These are phyloP conservation scores for Melastoma candidum DNA, from an alignment of 441 rosid species.

Conservation along the genomic window DNA sequence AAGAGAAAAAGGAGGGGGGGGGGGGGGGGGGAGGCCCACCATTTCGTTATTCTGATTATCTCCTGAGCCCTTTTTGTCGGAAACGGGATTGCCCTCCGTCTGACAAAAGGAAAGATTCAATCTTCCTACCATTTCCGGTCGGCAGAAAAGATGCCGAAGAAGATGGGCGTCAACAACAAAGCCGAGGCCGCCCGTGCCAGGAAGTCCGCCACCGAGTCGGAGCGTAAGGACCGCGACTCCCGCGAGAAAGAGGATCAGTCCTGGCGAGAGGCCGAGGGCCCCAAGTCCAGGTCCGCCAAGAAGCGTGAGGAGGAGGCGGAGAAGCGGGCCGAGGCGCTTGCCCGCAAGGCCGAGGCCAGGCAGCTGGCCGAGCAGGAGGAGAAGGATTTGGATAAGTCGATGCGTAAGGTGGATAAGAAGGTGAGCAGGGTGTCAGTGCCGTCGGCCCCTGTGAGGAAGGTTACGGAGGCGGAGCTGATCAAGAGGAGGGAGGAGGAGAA, in stretches of 20 bases:
- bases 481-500: conserved; percentile 61
- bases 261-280: conserved; percentile 91
- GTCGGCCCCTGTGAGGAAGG: conserved; percentile 67
- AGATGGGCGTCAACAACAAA: conserved; percentile 90
- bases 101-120: not conserved
- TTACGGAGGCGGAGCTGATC: conserved; percentile 68
- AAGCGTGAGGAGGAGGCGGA: conserved; percentile 85
- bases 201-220: conserved; percentile 61
- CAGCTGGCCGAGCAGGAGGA: conserved; percentile 85
- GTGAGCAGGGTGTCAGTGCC: conserved; percentile 38
- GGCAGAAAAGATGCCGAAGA: conserved; percentile 73
- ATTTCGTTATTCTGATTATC: not conserved
- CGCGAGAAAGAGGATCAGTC: conserved; percentile 74
- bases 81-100: too few relatives aligned
- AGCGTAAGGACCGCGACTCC: conserved; percentile 59
- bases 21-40: too few relatives aligned
- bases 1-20: too few relatives aligned
- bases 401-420: conserved; percentile 82
- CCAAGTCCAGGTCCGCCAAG: conserved; percentile 68
- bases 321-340: conserved; percentile 69
- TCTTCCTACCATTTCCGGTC: not conserved
- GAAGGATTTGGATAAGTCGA: conserved; percentile 57
- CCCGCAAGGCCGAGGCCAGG: conserved; percentile 55
- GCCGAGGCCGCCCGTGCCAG: conserved; percentile 86
- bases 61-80: not conserved